Conservation (phyloP, 805 yeast species). For the Yamadazyma philogaea region DNA sequence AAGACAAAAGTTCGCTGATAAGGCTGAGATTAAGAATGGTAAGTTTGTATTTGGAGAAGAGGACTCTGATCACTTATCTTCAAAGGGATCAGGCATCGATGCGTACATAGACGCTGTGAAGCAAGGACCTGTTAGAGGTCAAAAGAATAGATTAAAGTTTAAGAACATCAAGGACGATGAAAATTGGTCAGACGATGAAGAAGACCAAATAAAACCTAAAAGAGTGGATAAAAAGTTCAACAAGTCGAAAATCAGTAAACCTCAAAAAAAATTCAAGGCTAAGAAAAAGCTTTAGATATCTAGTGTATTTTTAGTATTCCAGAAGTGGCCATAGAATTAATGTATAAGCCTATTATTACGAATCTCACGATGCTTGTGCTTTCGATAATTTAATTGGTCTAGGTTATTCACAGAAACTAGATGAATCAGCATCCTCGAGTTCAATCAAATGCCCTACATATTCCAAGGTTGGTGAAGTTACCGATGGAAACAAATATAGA, state of each 20-base stretch:
- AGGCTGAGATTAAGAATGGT: constrained; percentile 58
- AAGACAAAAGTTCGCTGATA: constrained; percentile 39
- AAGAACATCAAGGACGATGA: constrained; percentile 53
- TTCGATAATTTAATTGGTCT: no score
- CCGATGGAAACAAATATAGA: no score
- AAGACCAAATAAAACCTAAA: constrained; percentile 17
- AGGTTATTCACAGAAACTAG: no score
- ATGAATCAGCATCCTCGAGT: no score
- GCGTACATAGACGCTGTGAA: constrained; percentile 93
- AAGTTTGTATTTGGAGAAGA: constrained; percentile 62
- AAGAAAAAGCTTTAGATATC: constrained; percentile 52
- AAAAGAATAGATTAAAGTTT: constrained; percentile 84
- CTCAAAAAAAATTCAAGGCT: constrained; percentile 50
- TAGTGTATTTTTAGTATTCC: not conserved
- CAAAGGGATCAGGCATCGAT: constrained; percentile 61
- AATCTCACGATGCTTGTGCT: no score
- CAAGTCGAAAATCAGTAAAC: constrained; percentile 30
- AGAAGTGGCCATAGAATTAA: not conserved
- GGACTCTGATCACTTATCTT: constrained; percentile 44
- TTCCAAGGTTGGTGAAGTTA: no score
- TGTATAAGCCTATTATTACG: not conserved
- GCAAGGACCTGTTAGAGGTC: constrained; percentile 93
- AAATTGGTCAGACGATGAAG: constrained; percentile 45
- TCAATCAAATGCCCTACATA: no score
- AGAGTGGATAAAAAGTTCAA: constrained; percentile 15